Evolutionary conservation across 1,284 basidiomycete genomes (phyloP), one percentile per base, ranked within the genome.

Genomic region (Leccinum pallidistipes): DNA sequence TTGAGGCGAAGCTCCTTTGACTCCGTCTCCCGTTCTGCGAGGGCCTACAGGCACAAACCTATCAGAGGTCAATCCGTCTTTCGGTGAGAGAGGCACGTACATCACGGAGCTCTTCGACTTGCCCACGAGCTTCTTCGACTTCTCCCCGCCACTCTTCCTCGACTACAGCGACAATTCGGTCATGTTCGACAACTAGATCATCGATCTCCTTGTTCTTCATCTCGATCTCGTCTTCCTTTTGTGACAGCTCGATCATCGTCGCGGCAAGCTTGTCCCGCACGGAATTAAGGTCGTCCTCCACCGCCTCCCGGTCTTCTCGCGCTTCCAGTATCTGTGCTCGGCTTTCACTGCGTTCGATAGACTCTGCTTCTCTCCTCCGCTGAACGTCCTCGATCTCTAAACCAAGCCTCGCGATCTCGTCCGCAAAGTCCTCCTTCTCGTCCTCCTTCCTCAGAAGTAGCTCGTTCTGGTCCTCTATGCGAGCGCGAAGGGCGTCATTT

Each of bases 201-300:
- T 91, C 86, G 45, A 92, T 83, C 72, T 93, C 91, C 58, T 81
- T 79, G 56, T 83, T 81, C 79, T 88, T 86, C 72, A 86, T 79
- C 59, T 91, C 88, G n/a, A 91, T 74, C 38, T 94, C 92, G 66
- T 91, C 90, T 67, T 94, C 92, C 72, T 85, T 88, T 73, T 91
- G 86, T 71, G 92, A 89, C 31, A 93, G 76, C 73, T 94, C 91
- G 64, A 95, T 92, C 68, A 87, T 82, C 5, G 86, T 83, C 0
- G 90, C 90, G 0, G 92, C 89, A 3, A 93, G 79, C 71, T 86
- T 86, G 75, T 94, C 92, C 55, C 87, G 79, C 47, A 91, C 76
- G 0, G 83, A 80, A 67, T 92, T 91, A 58, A 92, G 72, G 65
- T 88, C 88, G 14, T 89, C 89, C 69, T 92, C 88, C 2, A 88